phyloP scores from a whole-genome alignment of 2,329 filamentous ascomycete genomes.

The Cladobotryum mycophilum region DNA sequence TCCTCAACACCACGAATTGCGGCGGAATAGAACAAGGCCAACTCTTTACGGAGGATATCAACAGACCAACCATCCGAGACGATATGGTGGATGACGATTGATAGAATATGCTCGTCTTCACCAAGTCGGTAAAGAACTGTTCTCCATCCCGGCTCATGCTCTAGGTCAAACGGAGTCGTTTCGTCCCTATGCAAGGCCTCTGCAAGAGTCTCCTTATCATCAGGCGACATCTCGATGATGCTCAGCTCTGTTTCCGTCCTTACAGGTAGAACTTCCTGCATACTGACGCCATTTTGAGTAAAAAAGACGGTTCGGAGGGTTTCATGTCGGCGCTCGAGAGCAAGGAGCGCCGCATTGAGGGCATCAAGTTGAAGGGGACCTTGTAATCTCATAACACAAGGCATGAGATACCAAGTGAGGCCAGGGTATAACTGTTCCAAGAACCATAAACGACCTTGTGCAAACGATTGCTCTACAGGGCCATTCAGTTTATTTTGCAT shows the following conservation, averaged over 20 bases:
- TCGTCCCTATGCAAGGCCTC: slow-evolving; percentile 8
- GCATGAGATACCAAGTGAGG: slow-evolving; percentile 10
- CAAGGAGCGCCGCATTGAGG: slow-evolving; percentile 1
- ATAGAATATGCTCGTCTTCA: slow-evolving; percentile 10
- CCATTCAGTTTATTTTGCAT: neutral
- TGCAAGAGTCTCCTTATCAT: neutral
- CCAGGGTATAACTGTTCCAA: slow-evolving; percentile 9
- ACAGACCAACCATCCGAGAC: slow-evolving; percentile 21
- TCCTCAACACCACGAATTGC: slow-evolving; percentile 4
- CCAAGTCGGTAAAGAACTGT: slow-evolving; percentile 8
- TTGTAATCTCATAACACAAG: slow-evolving; percentile 4
- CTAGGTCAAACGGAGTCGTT: slow-evolving; percentile 9
- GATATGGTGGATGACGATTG: slow-evolving; percentile 20
- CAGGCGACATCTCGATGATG: neutral
- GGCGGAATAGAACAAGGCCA: slow-evolving; percentile 10
- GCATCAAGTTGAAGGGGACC: slow-evolving; percentile 1
- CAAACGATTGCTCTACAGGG: slow-evolving; percentile 10
- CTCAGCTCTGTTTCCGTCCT: neutral
- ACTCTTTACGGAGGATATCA: slow-evolving; percentile 12
- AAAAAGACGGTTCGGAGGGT: slow-evolving; percentile 9
- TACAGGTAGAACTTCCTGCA: slow-evolving; percentile 11
- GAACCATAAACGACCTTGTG: slow-evolving; percentile 11
- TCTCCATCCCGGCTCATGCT: slow-evolving; percentile 14
- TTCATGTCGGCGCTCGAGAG: slow-evolving; percentile 7
- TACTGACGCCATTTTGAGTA: slow-evolving; percentile 3